Evolutionary conservation across 176 grass and related monocot genomes (phyloP), one percentile per base, ranked within the genome.

Genomic region (Oryza glumipatula): DNA sequence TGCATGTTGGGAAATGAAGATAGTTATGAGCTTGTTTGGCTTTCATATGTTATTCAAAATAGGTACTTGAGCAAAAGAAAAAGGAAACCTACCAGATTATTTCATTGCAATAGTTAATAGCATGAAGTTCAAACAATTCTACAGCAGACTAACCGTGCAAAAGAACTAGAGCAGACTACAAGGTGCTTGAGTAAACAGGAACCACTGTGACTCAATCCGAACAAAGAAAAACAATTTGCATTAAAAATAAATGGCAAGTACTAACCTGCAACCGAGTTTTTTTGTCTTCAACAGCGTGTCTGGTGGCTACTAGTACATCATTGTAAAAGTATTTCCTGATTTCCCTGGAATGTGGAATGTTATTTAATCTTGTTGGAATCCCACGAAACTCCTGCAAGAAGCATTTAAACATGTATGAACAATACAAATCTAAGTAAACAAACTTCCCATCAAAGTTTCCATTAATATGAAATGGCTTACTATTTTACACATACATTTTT

Each of bases 271-370:
- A 71, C 80, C 95, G 87, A 35, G 49, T 92, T 83, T 87, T 98
- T 94, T 95, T 95, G 82, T 95, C 91, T 86, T 90, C 84, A 88
- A 98, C 66, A 80, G 95, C 95, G 72, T n/a, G 85, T 72, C 76
- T 91, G 66, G 93, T 95, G 83, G 91, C 86, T 79, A 80, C 67
- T 65, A 83, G 28, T 80, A 98, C 82, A 88, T 98, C 95, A 1
- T 85, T 73, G 66, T 98, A 98, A 43, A 98, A 98, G 28, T 98
- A 98, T 86, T 90, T 83, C 73, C 95, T 89, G 70, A 98, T 98
- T 83, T 98, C 95, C 68, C 89, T 93, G n/a, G 95, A 98, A 82
- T 98, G 95, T 76, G 95, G 95, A 84, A 93, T 93, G 87, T 95
- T 98, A 79, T 98, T 95, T 86, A 98, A 88, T 80, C 87, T 95